Conservation (phyloP, 768 basidiomycete species). For the Albatrellus ellisii region DNA sequence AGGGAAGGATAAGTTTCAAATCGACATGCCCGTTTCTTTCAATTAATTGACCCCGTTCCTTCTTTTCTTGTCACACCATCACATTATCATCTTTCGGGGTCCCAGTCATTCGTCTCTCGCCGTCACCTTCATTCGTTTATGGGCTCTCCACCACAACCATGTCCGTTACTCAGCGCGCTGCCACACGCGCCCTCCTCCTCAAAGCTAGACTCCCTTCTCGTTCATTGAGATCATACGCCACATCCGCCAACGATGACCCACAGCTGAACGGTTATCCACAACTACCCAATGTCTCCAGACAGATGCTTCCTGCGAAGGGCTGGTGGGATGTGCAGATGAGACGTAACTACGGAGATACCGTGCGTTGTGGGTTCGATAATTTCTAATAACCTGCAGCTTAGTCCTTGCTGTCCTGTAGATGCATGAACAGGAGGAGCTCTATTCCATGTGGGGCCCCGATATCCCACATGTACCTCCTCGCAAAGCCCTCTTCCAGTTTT, state of each 20-base stretch:
- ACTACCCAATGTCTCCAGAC: slow-evolving; percentile 53
- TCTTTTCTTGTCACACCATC: neutral
- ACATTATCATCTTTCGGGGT: neutral
- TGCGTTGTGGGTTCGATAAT: slow-evolving; percentile 21
- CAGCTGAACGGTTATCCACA: slow-evolving; percentile 65
- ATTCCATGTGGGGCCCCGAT: slow-evolving; percentile 86
- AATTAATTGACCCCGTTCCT: neutral
- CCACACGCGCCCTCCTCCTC: slow-evolving; percentile 20
- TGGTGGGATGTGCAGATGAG: slow-evolving; percentile 74
- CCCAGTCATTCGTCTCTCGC: neutral
- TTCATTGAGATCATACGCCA: slow-evolving; percentile 14
- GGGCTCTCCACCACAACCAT: slow-evolving; percentile 23
- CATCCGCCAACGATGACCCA: slow-evolving; percentile 32
- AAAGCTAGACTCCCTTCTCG: slow-evolving; percentile 5
- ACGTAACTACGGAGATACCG: slow-evolving; percentile 72
- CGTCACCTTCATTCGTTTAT: neutral
- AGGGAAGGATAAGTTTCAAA: too few species aligned
- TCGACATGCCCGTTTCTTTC: neutral
- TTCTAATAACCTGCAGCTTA: slow-evolving; percentile 5
- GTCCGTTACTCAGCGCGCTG: slow-evolving; percentile 27
- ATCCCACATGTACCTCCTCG: slow-evolving; percentile 45
- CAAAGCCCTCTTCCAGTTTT: slow-evolving; percentile 52
- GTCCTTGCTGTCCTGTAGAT: slow-evolving; percentile 30
- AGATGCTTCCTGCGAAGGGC: slow-evolving; percentile 37
- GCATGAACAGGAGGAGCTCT: slow-evolving; percentile 68